phyloP scores from a whole-genome alignment of 805 yeast species.

The Clavispora fructus region DNA sequence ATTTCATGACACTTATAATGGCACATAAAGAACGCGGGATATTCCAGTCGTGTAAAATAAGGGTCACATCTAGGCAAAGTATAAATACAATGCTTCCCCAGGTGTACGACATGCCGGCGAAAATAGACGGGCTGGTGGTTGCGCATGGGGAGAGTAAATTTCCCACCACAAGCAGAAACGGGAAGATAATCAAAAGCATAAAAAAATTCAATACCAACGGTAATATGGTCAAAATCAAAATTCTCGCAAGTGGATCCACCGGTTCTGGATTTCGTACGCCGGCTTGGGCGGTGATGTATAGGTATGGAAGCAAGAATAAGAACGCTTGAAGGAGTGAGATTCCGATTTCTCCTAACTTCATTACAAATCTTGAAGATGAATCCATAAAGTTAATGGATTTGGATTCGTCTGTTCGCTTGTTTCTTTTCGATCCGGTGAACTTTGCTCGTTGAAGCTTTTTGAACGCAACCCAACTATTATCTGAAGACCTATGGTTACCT shows the following conservation, averaged over 20 bases:
- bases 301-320: slow-evolving; percentile 54
- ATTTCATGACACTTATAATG: slow-evolving; percentile 29
- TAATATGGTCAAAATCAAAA: slow-evolving; percentile 45
- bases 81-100: slow-evolving; percentile 29
- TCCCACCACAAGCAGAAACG: slow-evolving; percentile 33
- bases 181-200: slow-evolving; percentile 26
- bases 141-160: slow-evolving; percentile 31
- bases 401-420: neutral
- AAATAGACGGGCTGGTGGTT: slow-evolving; percentile 25
- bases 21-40: slow-evolving; percentile 35
- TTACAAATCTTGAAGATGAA: slow-evolving; percentile 11
- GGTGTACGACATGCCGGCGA: slow-evolving; percentile 39
- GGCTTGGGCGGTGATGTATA: slow-evolving; percentile 80
- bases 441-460: slow-evolving; percentile 28
- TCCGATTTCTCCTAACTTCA: slow-evolving; percentile 14
- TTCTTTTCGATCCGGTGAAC: slow-evolving; percentile 22
- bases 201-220: slow-evolving; percentile 36
- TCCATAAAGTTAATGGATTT: neutral
- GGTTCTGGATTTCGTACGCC: slow-evolving; percentile 49
- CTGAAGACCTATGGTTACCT: slow-evolving; percentile 58
- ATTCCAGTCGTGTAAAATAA: slow-evolving; percentile 40
- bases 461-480: slow-evolving; percentile 75
- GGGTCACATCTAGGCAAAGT: slow-evolving; percentile 29
- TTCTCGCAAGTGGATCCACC: slow-evolving; percentile 54
- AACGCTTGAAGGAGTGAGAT: slow-evolving; percentile 13